Base-by-base conservation (phyloP, 129 eudicot genomes). In the Tanacetum coccineum region DNA sequence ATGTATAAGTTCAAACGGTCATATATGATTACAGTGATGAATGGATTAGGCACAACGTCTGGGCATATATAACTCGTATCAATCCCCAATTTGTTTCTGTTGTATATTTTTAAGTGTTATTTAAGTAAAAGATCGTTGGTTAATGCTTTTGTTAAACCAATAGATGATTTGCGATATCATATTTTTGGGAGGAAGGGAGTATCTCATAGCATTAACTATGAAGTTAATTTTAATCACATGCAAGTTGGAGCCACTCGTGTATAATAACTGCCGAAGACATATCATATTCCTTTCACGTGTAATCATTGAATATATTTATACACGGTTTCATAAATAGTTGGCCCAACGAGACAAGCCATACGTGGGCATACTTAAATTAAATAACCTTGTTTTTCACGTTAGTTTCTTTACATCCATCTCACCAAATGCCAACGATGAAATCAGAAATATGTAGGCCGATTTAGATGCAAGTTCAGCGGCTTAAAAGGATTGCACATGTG, bases 361-460 rank as follows among this genome's bases (percentile, higher is more conserved):
- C 74, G 79, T 75, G 74, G 62, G 79, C 40, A 50, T 67, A 13
- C 57, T 21, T 51, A 36, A 75, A 49, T 50, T 67, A 36, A 60
- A 59, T 51, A 39, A 9, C 19, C 79, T 75, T 68, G 79, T 39
- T 67, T 48, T 39, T 70, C 68, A 75, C 74, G 79, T 67, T 60
- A 68, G 15, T 68, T 75, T 75, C 70, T 59, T 75, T 75, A n/a
- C 74, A 68, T 68, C 48, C 50, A 13, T 60, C 63, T 45, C 1
- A 67, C 79, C 79, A 67, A 75, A 75, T 67, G 72, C 54, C 81
- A 77, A 48, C 71, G 63, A 75, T 15, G 42, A 60, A 44, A 55
- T 47, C 58, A 54, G 72, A 63, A 62, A 44, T 70, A 22, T 76
- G 76, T 76, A 62, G 76, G 46, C 71, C 66, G 53, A 63, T 62